These are phyloP conservation scores for Blastobotrys terrestris DNA, from an alignment of 805 yeast species.

Conservation along the genomic window DNA sequence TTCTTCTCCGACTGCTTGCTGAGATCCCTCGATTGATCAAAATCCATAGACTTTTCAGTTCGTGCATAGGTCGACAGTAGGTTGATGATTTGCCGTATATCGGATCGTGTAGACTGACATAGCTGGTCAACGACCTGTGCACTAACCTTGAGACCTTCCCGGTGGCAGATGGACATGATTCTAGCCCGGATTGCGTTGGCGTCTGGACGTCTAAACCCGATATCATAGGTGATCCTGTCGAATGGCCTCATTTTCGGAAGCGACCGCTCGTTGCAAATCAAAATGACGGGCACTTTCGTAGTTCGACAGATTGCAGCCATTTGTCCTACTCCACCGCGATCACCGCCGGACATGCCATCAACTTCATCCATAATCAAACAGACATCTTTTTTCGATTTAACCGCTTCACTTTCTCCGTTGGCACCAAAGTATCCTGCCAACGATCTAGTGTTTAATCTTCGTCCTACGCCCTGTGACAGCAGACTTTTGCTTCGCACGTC, in stretches of 20 bases:
- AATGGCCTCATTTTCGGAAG: conserved; percentile 95
- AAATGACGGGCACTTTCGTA: conserved; percentile 83
- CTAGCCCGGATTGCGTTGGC: conserved; percentile 76
- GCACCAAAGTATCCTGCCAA: conserved; percentile 66
- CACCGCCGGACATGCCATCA: conserved; percentile 99
- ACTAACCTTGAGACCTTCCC: conserved; percentile 77
- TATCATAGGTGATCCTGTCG: conserved; percentile 71
- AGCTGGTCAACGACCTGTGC: conserved; percentile 76
- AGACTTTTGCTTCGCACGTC: conserved; percentile 81
- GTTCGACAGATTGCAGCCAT: conserved; percentile 79
- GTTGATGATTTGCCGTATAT: conserved; percentile 90
- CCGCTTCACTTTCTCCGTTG: conserved; percentile 21
- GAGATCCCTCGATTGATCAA: conserved; percentile 56
- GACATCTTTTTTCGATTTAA: conserved; percentile 48
- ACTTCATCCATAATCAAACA: conserved; percentile 97
- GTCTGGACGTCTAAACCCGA: conserved; percentile 85
- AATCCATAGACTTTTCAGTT: conserved; percentile 59
- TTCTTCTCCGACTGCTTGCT: conserved; percentile 81
- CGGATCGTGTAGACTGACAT: conserved; percentile 79
- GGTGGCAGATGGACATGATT: conserved; percentile 80
- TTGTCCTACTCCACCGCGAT: conserved; percentile 96
- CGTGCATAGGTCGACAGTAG: conserved; percentile 77
- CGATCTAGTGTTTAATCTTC: conserved; percentile 73
- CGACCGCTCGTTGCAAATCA: conserved; percentile 89
- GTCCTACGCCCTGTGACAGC: conserved; percentile 60